Percentiles rank a stretch among this genome's conserved stretches.
Conservation (phyloP, 1,139 yeast genomes). For the Citeromyces hawaiiensis region DNA sequence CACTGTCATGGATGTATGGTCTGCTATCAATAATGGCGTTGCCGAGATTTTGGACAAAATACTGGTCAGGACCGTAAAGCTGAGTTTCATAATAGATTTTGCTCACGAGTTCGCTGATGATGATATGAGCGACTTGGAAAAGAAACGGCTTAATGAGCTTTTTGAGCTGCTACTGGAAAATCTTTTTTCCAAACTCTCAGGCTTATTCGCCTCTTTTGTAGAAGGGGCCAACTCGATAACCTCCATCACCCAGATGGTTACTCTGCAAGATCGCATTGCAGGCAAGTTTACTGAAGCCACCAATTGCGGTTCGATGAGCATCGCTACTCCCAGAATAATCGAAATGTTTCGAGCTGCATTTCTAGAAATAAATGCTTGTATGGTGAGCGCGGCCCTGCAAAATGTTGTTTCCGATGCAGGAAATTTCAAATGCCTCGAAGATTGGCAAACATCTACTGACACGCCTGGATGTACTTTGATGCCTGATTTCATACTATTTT, state of each 20-base stretch:
- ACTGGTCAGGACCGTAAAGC: neutral
- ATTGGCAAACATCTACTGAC: constrained; percentile 12
- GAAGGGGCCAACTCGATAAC: constrained; percentile 47
- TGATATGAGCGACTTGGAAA: neutral
- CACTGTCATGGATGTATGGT: neutral
- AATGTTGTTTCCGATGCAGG: constrained; percentile 11
- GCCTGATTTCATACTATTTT: constrained; percentile 26
- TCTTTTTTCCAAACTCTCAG: neutral
- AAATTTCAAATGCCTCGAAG: constrained; percentile 10
- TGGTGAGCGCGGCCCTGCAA: constrained; percentile 13
- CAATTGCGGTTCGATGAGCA: constrained; percentile 24
- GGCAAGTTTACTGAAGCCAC: constrained; percentile 25
- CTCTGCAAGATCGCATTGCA: constrained; percentile 18
- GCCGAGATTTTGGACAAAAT: neutral
- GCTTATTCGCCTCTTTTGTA: constrained; percentile 29
- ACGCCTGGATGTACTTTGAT: constrained; percentile 32
- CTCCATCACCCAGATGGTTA: constrained; percentile 26
- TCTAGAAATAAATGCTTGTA: constrained; percentile 10
- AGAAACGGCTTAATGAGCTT: neutral
- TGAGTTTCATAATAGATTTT: neutral
- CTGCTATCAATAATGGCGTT: neutral
- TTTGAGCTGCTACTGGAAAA: neutral
- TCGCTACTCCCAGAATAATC: constrained; percentile 12
- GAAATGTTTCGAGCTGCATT: constrained; percentile 19
- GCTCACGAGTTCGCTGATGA: neutral